Percentiles rank a stretch among this genome's conserved stretches.
Conservation (phyloP, 2,329 filamentous ascomycete species). For the Monosporascus sp. region DNA sequence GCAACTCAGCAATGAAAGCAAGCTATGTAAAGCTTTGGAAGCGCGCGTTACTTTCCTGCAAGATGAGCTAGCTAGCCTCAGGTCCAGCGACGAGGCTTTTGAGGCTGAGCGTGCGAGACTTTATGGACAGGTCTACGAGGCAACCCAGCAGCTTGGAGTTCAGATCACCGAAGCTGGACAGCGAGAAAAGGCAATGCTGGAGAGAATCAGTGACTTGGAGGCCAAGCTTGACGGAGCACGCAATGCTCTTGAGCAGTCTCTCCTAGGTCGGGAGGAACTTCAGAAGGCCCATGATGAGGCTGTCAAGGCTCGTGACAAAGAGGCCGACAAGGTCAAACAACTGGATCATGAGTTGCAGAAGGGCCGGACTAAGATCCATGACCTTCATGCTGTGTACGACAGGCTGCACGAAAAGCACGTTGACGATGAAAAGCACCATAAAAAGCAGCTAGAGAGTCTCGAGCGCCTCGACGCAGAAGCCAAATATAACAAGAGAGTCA, state of each 20-base stretch:
- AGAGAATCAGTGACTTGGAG: constrained; percentile 1
- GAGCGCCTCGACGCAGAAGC: background rate
- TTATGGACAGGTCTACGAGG: background rate
- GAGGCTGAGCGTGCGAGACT: constrained; percentile 4
- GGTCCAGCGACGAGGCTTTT: constrained; percentile 1
- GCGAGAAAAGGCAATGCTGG: background rate
- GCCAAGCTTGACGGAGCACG: constrained; percentile 1
- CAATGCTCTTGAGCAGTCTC: constrained; percentile 1
- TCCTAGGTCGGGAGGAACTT: background rate
- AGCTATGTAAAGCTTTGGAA: constrained; percentile 3
- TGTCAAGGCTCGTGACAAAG: background rate
- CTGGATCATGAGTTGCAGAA: background rate
- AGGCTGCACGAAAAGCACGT: too few relatives aligned
- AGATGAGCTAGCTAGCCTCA: constrained; percentile 4
- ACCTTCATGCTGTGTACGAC: too few relatives aligned
- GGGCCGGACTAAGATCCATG: background rate
- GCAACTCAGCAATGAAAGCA: constrained; percentile 4
- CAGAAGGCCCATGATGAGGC: constrained; percentile 1
- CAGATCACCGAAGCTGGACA: background rate
- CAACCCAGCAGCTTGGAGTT: background rate
- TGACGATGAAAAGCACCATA: too few relatives aligned
- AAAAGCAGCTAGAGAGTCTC: background rate
- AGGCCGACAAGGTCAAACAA: background rate
- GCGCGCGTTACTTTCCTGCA: constrained; percentile 1
- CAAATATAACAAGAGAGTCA: background rate